Percentiles rank a stretch among this genome's conserved stretches.
Conservation (phyloP, 78 protist genomes). For the Dictyostelium firmibasis region DNA sequence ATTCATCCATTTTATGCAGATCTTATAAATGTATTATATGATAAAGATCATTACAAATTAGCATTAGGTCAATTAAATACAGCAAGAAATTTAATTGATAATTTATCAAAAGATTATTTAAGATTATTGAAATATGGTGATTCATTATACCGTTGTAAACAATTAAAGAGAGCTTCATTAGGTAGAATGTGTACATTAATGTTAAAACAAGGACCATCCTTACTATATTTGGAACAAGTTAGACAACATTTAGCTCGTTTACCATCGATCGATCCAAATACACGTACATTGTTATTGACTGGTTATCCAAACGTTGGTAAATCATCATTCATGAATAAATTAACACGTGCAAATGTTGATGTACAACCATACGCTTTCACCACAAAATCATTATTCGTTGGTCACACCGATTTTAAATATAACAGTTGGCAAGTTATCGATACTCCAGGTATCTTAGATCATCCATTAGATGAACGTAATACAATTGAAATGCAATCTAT, state of each 20-base stretch:
- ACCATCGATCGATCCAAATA: slow-evolving; percentile 99
- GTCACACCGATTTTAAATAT: slow-evolving; percentile 97
- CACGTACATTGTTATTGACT: slow-evolving; percentile 96
- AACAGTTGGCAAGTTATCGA: slow-evolving; percentile 99
- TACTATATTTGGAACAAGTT: slow-evolving; percentile 99
- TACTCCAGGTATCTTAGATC: slow-evolving; percentile 99
- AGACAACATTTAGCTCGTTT: slow-evolving; percentile 99
- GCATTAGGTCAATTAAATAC: slow-evolving; percentile 98
- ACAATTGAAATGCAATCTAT: slow-evolving; percentile 99
- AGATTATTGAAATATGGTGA: slow-evolving; percentile 99
- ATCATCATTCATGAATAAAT: slow-evolving; percentile 96
- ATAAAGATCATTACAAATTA: slow-evolving; percentile 99
- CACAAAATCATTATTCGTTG: slow-evolving; percentile 99
- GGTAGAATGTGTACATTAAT: slow-evolving; percentile 99
- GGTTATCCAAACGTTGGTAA: slow-evolving; percentile 99
- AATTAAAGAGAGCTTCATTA: slow-evolving; percentile 99
- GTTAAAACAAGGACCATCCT: slow-evolving; percentile 83
- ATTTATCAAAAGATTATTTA: slow-evolving; percentile 96
- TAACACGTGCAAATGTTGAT: slow-evolving; percentile 99
- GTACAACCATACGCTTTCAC: slow-evolving; percentile 99
- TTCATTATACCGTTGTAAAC: slow-evolving; percentile 99
- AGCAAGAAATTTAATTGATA: slow-evolving; percentile 90
- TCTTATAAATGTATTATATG: slow-evolving; percentile 99
- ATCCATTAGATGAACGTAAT: slow-evolving; percentile 98
- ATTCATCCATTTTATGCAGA: slow-evolving; percentile 99